These are phyloP conservation scores for Penicillium alfredii DNA, from an alignment of 495 filamentous ascomycete genomes.

Conservation along the genomic window DNA sequence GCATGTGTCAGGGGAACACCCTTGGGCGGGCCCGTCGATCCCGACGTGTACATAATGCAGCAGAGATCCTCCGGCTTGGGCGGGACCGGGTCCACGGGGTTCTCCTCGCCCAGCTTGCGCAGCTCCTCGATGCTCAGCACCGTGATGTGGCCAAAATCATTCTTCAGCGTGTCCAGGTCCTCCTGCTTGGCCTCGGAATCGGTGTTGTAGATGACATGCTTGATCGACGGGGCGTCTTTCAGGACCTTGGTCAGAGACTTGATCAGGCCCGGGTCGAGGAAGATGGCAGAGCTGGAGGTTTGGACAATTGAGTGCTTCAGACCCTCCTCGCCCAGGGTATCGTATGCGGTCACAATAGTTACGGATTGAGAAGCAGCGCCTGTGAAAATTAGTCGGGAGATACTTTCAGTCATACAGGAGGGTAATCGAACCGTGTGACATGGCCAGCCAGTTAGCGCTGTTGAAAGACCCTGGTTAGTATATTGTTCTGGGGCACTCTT, in stretches of 20 bases:
- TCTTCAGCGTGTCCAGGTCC: constrained; percentile 74
- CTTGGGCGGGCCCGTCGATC: constrained; percentile 95
- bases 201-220: constrained; percentile 85
- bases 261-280: constrained; percentile 80
- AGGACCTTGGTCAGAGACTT: constrained; percentile 75
- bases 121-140: constrained; percentile 84
- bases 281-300: constrained; percentile 80
- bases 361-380: constrained; percentile 82
- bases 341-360: constrained; percentile 94
- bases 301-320: constrained; percentile 86
- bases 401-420: not conserved
- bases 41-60: constrained; percentile 99
- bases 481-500: no score
- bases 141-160: constrained; percentile 59
- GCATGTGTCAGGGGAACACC: constrained; percentile 87
- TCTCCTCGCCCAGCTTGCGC: constrained; percentile 73
- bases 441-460: constrained; percentile 71
- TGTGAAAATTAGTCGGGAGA: constrained; percentile 7
- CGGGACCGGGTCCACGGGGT: constrained; percentile 73
- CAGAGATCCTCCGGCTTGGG: constrained; percentile 81
- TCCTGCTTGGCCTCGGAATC: constrained; percentile 67
- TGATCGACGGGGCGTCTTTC: constrained; percentile 69
- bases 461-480: constrained; percentile 5
- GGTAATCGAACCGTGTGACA: constrained; percentile 53
- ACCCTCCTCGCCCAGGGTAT: constrained; percentile 92